phyloP scores from a whole-genome alignment of 306 rosid genomes.

The Vigna reflexopilosa region DNA sequence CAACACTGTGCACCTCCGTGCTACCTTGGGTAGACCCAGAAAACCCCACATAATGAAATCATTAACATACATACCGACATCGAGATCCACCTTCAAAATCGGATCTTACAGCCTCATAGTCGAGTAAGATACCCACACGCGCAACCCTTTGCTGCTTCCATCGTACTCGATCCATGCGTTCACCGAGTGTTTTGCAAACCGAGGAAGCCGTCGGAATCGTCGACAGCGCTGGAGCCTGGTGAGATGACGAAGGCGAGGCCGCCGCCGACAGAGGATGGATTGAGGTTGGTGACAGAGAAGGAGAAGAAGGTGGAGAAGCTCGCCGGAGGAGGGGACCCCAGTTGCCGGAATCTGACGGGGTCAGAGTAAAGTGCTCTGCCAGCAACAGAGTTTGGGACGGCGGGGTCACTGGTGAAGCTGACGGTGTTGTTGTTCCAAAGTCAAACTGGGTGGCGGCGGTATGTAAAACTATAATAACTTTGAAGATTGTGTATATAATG shows the following conservation, averaged over 20 bases:
- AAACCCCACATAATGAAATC: constrained; percentile 87
- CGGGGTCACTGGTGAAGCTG: constrained; percentile 68
- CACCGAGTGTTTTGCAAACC: constrained; percentile 60
- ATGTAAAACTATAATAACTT: too few relatives aligned
- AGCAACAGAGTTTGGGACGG: constrained; percentile 82
- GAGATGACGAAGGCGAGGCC: constrained; percentile 82
- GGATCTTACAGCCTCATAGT: constrained; percentile 75
- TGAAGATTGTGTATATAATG: too few relatives aligned
- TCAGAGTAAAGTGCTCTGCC: constrained; percentile 70
- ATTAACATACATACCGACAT: constrained; percentile 65
- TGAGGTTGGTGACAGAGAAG: constrained; percentile 71
- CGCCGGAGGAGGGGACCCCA: constrained; percentile 51
- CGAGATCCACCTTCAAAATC: constrained; percentile 63
- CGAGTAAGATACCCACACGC: constrained; percentile 76
- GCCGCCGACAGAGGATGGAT: constrained; percentile 89
- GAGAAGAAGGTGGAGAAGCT: constrained; percentile 81
- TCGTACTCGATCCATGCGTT: constrained; percentile 85
- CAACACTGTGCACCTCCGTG: constrained; percentile 75
- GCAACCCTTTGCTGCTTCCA: constrained; percentile 54
- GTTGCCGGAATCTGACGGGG: constrained; percentile 71
- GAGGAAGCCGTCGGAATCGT: constrained; percentile 67
- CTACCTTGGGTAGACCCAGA: constrained; percentile 93
- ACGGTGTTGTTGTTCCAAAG: constrained; percentile 61
- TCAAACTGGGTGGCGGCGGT: too few relatives aligned
- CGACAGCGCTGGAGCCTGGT: constrained; percentile 56